These are phyloP conservation scores for Asterella californica DNA, from an alignment of 225 moss, liverwort and hornwort genomes.

Conservation along the genomic window DNA sequence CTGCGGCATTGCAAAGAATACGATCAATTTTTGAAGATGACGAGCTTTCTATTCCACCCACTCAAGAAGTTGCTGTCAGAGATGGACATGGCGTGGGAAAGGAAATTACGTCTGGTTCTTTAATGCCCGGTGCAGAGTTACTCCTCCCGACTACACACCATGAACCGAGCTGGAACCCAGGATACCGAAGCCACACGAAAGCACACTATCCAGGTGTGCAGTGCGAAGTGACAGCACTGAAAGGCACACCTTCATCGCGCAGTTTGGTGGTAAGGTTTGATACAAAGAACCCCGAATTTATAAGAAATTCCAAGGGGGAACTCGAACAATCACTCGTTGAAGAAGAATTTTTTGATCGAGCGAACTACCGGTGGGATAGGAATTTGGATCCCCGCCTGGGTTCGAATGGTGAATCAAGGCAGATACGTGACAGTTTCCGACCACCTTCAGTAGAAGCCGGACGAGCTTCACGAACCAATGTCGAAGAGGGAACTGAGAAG, in stretches of 20 bases:
- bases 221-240: no score
- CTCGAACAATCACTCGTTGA: background rate
- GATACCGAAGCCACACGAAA: no score
- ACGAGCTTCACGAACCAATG: no score
- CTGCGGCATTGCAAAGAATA: constrained; percentile 6
- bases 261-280: no score
- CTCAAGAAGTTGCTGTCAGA: background rate
- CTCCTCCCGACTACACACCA: background rate
- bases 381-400: background rate
- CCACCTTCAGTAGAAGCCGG: background rate
- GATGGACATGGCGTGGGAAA: no score
- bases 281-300: no score
- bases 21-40: background rate
- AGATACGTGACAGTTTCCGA: background rate
- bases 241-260: no score
- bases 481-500: background rate
- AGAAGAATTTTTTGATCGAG: background rate
- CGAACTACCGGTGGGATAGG: background rate
- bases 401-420: background rate
- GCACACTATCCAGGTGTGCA: no score
- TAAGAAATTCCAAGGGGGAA: no score
- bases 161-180: background rate
- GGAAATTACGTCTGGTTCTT: background rate
- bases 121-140: background rate
- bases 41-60: background rate